Evolutionary conservation across 805 yeast genomes (phyloP), one percentile per base, ranked within the genome.

Genomic region (Myxozyma melibiosi): DNA sequence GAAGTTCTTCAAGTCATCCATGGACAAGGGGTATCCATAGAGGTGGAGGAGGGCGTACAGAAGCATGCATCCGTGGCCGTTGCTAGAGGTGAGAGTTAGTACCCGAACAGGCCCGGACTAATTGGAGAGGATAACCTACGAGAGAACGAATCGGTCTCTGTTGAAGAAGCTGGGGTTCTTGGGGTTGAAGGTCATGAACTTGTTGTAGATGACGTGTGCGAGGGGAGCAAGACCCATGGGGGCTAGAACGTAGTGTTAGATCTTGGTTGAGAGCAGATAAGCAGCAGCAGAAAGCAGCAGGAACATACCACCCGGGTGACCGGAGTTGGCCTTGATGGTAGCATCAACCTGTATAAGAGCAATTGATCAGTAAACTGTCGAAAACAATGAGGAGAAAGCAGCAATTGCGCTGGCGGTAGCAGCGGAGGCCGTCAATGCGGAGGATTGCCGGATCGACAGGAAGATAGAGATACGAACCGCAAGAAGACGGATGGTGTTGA

Each of bases 221-320:
- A 91, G 85, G 44, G 97, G 96, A 16, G 99, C 97, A 76, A 92
- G 79, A 64, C 98, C 98, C 83, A 92, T 84, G 69, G 98, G 98
- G 52, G 99, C 98, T 58, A n/a, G 24, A 28, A 42, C 27, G 24
- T 22, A 27, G 22, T 20, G 37, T 55, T 33, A 53, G 58, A 39
- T 43, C 24, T 18, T 4, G 11, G 25, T 6, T 14, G 4, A 25
- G 11, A 34, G 6, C 31, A 11, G 24, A 28, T 18, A 7, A 43
- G 50, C 16, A 31, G 33, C n/a, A 31, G 18, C 49, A 30, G 28
- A n/a, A 30, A 8, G 9, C 8, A 13, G 4, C 16, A 20, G 11
- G 22, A 3, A 41, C 65, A 3, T 54, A 62, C 65, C 66, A 79
- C 99, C 99, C 54, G 99, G 99, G 78, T 92, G 99, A 66, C 99